These are phyloP conservation scores for Begonia fuchsioides DNA, from an alignment of 306 rosid species.

Conservation along the genomic window DNA sequence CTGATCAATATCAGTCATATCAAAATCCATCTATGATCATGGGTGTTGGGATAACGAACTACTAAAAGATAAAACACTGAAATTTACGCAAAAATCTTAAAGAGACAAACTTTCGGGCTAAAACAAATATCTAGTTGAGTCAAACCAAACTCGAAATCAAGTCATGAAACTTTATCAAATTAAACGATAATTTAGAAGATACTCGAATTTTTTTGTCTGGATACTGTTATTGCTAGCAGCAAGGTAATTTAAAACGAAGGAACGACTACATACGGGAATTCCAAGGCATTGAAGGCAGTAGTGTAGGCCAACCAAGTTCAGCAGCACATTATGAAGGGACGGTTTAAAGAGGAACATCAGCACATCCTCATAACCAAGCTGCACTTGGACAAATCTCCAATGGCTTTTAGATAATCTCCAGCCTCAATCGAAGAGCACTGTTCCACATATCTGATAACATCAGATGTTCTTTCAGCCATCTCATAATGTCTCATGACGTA, in stretches of 20 bases:
- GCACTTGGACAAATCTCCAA: conserved; percentile 24
- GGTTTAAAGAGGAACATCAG: conserved; percentile 50
- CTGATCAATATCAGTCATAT: no score
- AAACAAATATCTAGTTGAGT: no score
- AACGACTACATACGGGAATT: conserved; percentile 38
- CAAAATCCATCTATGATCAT: no score
- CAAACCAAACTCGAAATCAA: no score
- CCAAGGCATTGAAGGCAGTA: conserved; percentile 39
- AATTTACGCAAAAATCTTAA: background rate
- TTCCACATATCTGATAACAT: conserved; percentile 34
- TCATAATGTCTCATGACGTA: conserved; percentile 52
- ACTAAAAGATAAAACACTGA: no score
- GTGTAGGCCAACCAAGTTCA: conserved; percentile 66
- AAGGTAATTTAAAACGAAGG: background rate
- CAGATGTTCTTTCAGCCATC: conserved; percentile 28
- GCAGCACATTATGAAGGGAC: conserved; percentile 26
- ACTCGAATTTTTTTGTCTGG: no score
- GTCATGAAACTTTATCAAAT: no score
- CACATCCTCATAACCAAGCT: conserved; percentile 55
- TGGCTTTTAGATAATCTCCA: conserved; percentile 46
- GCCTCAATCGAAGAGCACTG: conserved; percentile 46
- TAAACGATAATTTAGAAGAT: no score
- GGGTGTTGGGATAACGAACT: no score
- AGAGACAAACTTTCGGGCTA: no score
- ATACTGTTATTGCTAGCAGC: no score